Base-by-base conservation (phyloP, 2,329 filamentous ascomycete species). In the Monosporascus sp. region DNA sequence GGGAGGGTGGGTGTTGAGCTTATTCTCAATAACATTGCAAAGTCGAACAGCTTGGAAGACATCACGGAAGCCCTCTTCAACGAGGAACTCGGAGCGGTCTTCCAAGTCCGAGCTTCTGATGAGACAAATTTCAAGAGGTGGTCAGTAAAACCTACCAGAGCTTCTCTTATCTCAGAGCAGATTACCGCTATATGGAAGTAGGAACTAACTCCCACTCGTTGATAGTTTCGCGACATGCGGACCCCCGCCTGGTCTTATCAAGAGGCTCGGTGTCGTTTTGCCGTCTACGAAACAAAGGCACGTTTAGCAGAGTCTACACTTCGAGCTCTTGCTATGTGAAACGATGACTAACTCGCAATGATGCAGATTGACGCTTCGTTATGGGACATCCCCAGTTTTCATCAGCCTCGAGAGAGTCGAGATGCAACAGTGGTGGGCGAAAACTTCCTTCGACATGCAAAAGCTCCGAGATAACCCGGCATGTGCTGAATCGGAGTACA, bases 61-160 rank as follows among this genome's bases (percentile, higher is more conserved):
- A 76, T 85, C 64, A 72, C 95, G 18, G 83, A 90, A 52, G 82
- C 88, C 0, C 81, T 99, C 20, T 97, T 99, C 82, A 97, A 92
- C 69, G 94, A 97, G 72, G 94, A 97, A 69, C 83, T 97, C 20
- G 94, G 94, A 58, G 93, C 92, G 17, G 88, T 97, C 35, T 97
- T 97, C 85, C 94, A 99, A 71, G 85, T 97, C 50, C 87, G 89
- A 62, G 91, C 90, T 71, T 80, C 82, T 50, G 86, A 97, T 61
- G 89, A 96, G 72, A 87, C 81, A 54, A 84, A 87, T 57, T 97
- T 97, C 80, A 87, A 87, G 64, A 82, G 88, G 54, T 95, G 90
- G 31, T 35, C 5, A 35, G 31, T 14, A 35, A 11, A 14, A 35
- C 14, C 11, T 35, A 14, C 31, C 31, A 35, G 11, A 35, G 31